Evolutionary conservation across 139 green algal species (phyloP).

Genomic region (Closterium sp.): DNA sequence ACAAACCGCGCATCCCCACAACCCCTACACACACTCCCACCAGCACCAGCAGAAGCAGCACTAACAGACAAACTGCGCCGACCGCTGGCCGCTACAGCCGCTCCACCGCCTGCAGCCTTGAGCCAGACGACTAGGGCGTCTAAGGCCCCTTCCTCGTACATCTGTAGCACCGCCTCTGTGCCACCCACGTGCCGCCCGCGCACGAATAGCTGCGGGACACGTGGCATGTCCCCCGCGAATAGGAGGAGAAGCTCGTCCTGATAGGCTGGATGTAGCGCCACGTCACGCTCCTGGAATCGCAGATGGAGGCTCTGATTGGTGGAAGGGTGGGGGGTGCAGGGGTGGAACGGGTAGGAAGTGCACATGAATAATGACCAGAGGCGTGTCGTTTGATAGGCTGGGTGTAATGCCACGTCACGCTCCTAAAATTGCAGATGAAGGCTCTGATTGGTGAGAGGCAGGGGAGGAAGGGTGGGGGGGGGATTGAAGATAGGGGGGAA

Average conservation of each 20-base stretch:
- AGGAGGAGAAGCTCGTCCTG: background rate
- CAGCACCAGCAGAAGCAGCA: background rate
- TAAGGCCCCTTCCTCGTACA: background rate
- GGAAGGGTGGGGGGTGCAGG: too few relatives aligned
- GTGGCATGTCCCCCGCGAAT: background rate
- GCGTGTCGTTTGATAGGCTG: background rate
- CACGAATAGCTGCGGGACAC: background rate
- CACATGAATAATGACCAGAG: background rate
- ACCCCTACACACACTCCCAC: background rate
- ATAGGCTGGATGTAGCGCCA: background rate
- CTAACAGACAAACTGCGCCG: background rate
- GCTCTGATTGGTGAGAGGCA: too few relatives aligned
- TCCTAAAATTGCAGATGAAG: too few relatives aligned
- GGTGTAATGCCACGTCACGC: too few relatives aligned
- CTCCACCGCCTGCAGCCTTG: background rate
- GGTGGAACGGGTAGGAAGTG: too few relatives aligned
- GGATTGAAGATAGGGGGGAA: too few relatives aligned
- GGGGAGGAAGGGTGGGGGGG: too few relatives aligned
- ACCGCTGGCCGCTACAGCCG: background rate
- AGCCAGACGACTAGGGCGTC: background rate
- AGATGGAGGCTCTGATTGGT: background rate
- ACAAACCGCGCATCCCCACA: background rate
- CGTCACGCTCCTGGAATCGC: background rate
- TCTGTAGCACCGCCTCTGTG: background rate
- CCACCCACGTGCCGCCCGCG: background rate